phyloP scores from a whole-genome alignment of 805 yeast genomes.

The Hyphopichia homilentoma region DNA sequence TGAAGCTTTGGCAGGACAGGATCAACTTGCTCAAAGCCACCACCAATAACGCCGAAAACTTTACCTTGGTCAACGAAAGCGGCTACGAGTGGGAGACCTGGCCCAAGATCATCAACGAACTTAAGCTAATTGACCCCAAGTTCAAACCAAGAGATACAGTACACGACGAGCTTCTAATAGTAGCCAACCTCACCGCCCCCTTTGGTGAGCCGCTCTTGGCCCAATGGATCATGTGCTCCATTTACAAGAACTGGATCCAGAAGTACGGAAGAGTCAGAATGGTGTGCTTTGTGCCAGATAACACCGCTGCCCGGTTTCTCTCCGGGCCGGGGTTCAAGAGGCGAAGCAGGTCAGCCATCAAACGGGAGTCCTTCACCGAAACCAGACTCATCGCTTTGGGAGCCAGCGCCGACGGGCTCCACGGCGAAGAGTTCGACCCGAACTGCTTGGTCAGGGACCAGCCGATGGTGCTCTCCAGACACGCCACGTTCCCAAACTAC shows the following conservation, averaged over 20 bases:
- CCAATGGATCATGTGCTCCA: slow-evolving; percentile 71
- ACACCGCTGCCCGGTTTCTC: slow-evolving; percentile 50
- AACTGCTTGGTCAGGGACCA: slow-evolving; percentile 32
- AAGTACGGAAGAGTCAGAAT: slow-evolving; percentile 68
- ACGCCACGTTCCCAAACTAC: slow-evolving; percentile 24
- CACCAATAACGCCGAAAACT: slow-evolving; percentile 27
- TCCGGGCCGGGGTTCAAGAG: slow-evolving; percentile 49
- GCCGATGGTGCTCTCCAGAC: slow-evolving; percentile 28
- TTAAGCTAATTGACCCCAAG: slow-evolving; percentile 35
- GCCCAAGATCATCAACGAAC: slow-evolving; percentile 41
- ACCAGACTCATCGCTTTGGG: slow-evolving; percentile 51
- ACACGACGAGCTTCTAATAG: slow-evolving; percentile 52
- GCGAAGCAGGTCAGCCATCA: slow-evolving; percentile 62
- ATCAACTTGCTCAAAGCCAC: slow-evolving; percentile 17
- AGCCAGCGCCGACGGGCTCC: slow-evolving; percentile 7
- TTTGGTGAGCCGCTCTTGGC: slow-evolving; percentile 67
- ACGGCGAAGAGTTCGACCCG: slow-evolving; percentile 34
- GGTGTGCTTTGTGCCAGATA: slow-evolving; percentile 63
- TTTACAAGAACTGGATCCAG: slow-evolving; percentile 70
- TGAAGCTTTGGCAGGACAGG: slow-evolving; percentile 24
- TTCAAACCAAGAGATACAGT: slow-evolving; percentile 32
- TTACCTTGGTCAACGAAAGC: slow-evolving; percentile 35
- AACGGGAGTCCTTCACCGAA: slow-evolving; percentile 62
- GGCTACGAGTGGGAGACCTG: slow-evolving; percentile 72
- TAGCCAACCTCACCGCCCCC: slow-evolving; percentile 52